A percentile compares a stretch with the other conserved stretches of the same genome.
Conservation (phyloP, 805 yeast species). For the Kregervanrija fluxuum region DNA sequence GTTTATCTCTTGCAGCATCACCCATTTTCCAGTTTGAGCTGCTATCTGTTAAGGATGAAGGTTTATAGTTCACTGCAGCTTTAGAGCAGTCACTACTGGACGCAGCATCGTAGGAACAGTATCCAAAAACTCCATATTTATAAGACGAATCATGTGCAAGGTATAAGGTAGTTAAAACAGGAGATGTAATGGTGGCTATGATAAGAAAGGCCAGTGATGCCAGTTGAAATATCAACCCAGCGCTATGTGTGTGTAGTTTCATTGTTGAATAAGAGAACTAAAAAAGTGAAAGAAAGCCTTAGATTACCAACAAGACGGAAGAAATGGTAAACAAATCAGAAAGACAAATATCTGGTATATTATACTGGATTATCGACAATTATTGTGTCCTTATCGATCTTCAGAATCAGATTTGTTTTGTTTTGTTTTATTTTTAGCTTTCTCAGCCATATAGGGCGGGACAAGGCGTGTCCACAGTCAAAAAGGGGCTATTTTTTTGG, state of each 20-base stretch:
- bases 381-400: background rate
- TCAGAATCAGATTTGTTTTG: too few species aligned
- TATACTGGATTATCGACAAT: background rate
- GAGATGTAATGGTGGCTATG: conserved; percentile 54
- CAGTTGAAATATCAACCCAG: conserved; percentile 37
- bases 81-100: conserved; percentile 16
- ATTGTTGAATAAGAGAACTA: conserved; percentile 1
- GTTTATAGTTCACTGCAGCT: conserved; percentile 34
- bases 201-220: conserved; percentile 57
- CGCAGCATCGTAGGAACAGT: conserved; percentile 32
- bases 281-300: background rate
- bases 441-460: too few species aligned
- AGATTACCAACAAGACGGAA: background rate
- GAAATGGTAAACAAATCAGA: background rate
- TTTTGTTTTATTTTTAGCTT: too few species aligned
- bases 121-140: conserved; percentile 63
- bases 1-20: conserved; percentile 36
- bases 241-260: conserved; percentile 19
- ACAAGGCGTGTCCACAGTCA: too few species aligned
- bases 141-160: conserved; percentile 40
- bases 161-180: conserved; percentile 42
- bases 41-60: conserved; percentile 20
- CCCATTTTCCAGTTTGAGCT: conserved; percentile 42
- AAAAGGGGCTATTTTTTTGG: too few species aligned
- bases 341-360: background rate